phyloP scores from a whole-genome alignment of 163 green algal species.

The Chloromonas sp. region DNA sequence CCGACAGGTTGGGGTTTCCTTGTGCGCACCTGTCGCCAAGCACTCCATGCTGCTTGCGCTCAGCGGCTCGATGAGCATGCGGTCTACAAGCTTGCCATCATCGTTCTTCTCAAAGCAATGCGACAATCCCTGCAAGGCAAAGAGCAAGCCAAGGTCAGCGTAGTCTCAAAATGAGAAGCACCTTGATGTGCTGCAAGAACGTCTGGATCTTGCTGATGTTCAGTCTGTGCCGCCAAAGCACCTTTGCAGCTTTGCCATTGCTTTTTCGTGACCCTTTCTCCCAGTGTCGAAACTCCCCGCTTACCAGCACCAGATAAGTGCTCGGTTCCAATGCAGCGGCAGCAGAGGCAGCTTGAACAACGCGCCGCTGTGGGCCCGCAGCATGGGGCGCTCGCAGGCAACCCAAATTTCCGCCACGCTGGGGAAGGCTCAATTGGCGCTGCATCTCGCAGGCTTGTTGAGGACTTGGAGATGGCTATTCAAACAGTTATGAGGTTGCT shows the following conservation, averaged over 20 bases:
- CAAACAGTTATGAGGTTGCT: too few species aligned
- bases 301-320: conserved; percentile 6
- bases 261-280: not conserved
- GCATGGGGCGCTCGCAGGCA: too few species aligned
- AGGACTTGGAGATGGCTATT: too few species aligned
- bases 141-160: not conserved
- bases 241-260: not conserved
- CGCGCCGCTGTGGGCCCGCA: too few species aligned
- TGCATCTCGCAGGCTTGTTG: too few species aligned
- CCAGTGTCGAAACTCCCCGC: not conserved
- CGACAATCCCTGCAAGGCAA: conserved; percentile 54
- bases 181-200: not conserved
- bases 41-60: conserved; percentile 75
- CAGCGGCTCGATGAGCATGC: conserved; percentile 79
- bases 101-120: conserved; percentile 81
- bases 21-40: conserved; percentile 62
- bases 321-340: not conserved
- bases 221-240: not conserved
- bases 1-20: too few species aligned
- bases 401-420: too few species aligned
- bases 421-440: too few species aligned
- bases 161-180: not conserved
- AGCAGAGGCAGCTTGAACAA: too few species aligned
- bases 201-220: not conserved
- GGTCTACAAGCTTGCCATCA: conserved; percentile 58